phyloP scores from a whole-genome alignment of 306 rosid genomes.

The Vigna mungo region DNA sequence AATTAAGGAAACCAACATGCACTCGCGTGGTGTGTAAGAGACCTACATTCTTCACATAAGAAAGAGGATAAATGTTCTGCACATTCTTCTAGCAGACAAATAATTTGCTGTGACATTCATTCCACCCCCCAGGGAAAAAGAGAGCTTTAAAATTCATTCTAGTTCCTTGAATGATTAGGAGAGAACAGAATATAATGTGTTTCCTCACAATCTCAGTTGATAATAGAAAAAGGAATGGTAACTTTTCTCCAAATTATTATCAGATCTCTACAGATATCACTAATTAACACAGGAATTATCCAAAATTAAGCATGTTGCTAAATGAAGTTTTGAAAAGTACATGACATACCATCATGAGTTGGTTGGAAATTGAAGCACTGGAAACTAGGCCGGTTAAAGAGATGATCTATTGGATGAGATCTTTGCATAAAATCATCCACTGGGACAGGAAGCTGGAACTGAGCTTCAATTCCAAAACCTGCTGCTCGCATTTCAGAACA shows the following conservation, averaged over 20 bases:
- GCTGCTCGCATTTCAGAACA: constrained; percentile 99
- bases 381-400: constrained; percentile 73
- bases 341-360: constrained; percentile 79
- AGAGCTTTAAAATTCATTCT: background rate
- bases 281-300: background rate
- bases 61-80: background rate
- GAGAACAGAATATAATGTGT: background rate
- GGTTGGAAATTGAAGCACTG: constrained; percentile 81
- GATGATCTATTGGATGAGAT: constrained; percentile 77
- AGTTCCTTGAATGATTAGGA: background rate
- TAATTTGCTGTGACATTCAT: background rate
- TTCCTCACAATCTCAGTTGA: constrained; percentile 15
- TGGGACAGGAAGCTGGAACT: constrained; percentile 87
- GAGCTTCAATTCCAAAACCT: constrained; percentile 94
- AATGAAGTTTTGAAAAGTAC: constrained; percentile 23
- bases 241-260: background rate
- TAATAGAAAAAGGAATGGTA: background rate
- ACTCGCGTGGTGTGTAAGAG: background rate
- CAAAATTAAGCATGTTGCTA: constrained; percentile 13
- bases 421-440: constrained; percentile 99
- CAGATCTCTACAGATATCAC: background rate
- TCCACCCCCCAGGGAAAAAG: background rate
- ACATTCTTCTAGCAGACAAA: constrained; percentile 7
- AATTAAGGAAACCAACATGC: background rate
- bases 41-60: background rate